Evolutionary conservation across 495 filamentous ascomycete genomes (phyloP).

Genomic region (Aspergillus mulundensis): DNA sequence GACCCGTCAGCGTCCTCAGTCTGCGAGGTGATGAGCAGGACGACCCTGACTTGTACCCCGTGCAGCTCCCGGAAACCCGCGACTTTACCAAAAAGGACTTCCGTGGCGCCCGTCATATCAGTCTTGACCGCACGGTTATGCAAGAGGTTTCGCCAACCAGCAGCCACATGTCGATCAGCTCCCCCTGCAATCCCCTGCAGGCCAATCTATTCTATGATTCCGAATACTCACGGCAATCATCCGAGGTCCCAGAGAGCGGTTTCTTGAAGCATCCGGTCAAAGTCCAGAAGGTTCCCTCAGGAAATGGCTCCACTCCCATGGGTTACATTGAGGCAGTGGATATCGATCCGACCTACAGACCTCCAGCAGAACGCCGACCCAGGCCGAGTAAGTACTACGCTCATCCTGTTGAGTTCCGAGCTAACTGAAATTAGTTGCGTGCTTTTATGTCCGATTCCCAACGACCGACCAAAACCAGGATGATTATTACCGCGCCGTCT

Average conservation of each 20-base stretch:
- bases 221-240: slow-evolving; percentile 18
- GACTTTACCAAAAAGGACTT: background rate
- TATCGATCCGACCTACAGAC: slow-evolving; percentile 79
- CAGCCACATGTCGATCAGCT: slow-evolving; percentile 47
- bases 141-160: slow-evolving; percentile 63
- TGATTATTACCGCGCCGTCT: slow-evolving; percentile 79
- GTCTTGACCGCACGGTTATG: slow-evolving; percentile 44
- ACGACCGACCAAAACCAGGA: slow-evolving; percentile 50
- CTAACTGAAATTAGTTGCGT: slow-evolving; percentile 55
- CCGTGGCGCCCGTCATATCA: slow-evolving; percentile 51
- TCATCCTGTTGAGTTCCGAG: background rate
- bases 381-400: slow-evolving; percentile 57
- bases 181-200: slow-evolving; percentile 24
- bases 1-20: slow-evolving; percentile 78
- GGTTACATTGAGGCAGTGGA: slow-evolving; percentile 90
- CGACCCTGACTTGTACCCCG: slow-evolving; percentile 66
- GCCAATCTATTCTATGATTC: slow-evolving; percentile 21
- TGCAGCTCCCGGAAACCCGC: slow-evolving; percentile 2
- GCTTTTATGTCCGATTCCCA: slow-evolving; percentile 74
- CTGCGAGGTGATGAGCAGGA: slow-evolving; percentile 79
- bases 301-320: slow-evolving; percentile 48
- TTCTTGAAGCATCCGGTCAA: slow-evolving; percentile 38
- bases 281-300: slow-evolving; percentile 39
- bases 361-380: slow-evolving; percentile 64
- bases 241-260: slow-evolving; percentile 16